A percentile compares a stretch with the other conserved stretches of the same genome.
phyloP scores from a whole-genome alignment of 805 yeast species.

The Wickerhamiella musiphila region DNA sequence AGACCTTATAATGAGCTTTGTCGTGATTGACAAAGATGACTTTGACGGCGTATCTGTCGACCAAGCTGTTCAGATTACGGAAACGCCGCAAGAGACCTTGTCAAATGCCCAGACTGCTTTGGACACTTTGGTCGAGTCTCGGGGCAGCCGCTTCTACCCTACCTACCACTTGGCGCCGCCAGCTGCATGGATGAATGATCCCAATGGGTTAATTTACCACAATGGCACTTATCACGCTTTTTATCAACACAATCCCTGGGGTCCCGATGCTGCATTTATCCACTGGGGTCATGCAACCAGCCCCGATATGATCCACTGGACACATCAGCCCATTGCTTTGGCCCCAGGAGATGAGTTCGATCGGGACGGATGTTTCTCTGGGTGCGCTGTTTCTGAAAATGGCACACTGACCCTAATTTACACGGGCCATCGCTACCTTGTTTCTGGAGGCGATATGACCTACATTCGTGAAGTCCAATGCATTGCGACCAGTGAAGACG shows the following conservation, averaged over 20 bases:
- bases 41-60: too few relatives aligned
- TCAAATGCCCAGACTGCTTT: too few relatives aligned
- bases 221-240: conserved; percentile 22
- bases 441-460: too few relatives aligned
- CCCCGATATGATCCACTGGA: conserved; percentile 23
- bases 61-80: too few relatives aligned
- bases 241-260: conserved; percentile 26
- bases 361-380: conserved; percentile 23
- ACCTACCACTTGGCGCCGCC: conserved; percentile 25
- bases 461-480: conserved; percentile 20
- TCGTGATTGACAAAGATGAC: too few relatives aligned
- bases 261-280: conserved; percentile 21
- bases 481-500: conserved; percentile 23
- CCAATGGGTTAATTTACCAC: conserved; percentile 27
- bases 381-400: conserved; percentile 21
- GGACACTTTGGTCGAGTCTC: too few relatives aligned
- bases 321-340: conserved; percentile 21
- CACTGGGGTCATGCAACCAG: conserved; percentile 30
- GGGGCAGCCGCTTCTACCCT: too few relatives aligned
- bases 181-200: conserved; percentile 28
- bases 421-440: conserved; percentile 22
- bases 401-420: conserved; percentile 25
- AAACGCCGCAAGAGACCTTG: too few relatives aligned
- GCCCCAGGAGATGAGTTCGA: conserved; percentile 17
- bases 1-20: too few relatives aligned